phyloP scores from a whole-genome alignment of 2,329 filamentous ascomycete genomes.

The Aaosphaeria pasadenensis region DNA sequence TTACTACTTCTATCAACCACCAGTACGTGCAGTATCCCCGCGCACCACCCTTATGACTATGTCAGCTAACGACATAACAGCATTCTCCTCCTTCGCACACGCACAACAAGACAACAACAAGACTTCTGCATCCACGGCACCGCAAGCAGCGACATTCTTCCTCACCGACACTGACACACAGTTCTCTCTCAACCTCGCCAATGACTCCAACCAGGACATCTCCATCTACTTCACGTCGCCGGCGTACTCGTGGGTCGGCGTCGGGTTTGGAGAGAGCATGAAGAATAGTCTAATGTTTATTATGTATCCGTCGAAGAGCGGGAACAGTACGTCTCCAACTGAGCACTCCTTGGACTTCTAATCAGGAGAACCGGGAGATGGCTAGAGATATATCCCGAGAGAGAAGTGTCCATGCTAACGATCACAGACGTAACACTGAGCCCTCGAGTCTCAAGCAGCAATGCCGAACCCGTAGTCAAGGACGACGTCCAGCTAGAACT shows the following conservation, averaged over 20 bases:
- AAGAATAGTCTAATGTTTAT: constrained; percentile 44
- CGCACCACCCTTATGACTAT: background rate
- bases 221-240: constrained; percentile 33
- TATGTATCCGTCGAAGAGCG: constrained; percentile 38
- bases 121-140: background rate
- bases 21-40: no score
- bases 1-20: background rate
- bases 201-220: constrained; percentile 28
- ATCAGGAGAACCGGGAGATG: background rate
- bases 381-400: background rate
- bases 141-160: constrained; percentile 31
- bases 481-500: constrained; percentile 24
- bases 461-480: constrained; percentile 35
- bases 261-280: constrained; percentile 45
- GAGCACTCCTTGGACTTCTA: background rate
- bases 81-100: constrained; percentile 10
- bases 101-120: constrained; percentile 1
- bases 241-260: constrained; percentile 43
- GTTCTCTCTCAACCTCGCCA: constrained; percentile 33
- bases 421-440: constrained; percentile 34
- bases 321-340: constrained; percentile 23
- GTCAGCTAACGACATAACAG: constrained; percentile 7
- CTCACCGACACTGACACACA: constrained; percentile 29
- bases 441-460: constrained; percentile 31
- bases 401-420: background rate